These are phyloP conservation scores for Cystobasidium onofrii DNA, from an alignment of 768 basidiomycete species.

Conservation along the genomic window DNA sequence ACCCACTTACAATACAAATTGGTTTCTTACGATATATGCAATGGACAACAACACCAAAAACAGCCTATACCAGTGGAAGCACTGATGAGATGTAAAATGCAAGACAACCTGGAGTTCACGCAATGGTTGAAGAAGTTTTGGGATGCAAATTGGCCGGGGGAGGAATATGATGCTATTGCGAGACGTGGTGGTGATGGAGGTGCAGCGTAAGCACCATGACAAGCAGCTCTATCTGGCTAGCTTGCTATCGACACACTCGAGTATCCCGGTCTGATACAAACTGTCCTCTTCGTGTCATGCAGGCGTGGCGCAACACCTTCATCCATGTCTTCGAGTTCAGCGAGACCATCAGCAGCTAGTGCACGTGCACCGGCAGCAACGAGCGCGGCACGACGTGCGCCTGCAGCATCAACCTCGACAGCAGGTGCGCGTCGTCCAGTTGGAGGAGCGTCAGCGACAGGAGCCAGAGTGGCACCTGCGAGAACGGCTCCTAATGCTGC, in stretches of 20 bases:
- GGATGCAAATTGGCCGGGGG: slow-evolving; percentile 82
- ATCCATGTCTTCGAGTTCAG: slow-evolving; percentile 11
- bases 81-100: slow-evolving; percentile 97
- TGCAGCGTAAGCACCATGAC: slow-evolving; percentile 25
- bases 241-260: no score
- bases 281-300: neutral
- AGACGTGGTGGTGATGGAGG: slow-evolving; percentile 28
- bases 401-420: slow-evolving; percentile 32
- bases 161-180: slow-evolving; percentile 64
- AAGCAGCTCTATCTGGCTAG: neutral
- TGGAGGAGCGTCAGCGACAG: slow-evolving; percentile 10
- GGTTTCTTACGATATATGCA: no score
- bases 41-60: neutral
- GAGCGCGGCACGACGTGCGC: slow-evolving; percentile 3
- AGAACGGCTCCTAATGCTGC: slow-evolving; percentile 46
- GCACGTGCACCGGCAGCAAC: slow-evolving; percentile 28
- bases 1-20: no score
- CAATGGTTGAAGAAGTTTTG: slow-evolving; percentile 97
- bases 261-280: neutral
- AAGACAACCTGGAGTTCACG: slow-evolving; percentile 97
- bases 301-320: slow-evolving; percentile 17
- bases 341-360: slow-evolving; percentile 1
- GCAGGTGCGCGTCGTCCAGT: slow-evolving; percentile 22
- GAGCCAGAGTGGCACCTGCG: neutral
- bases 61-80: slow-evolving; percentile 93